Evolutionary conservation across 768 basidiomycete genomes (phyloP).

Genomic region (Peribolospora baueri): DNA sequence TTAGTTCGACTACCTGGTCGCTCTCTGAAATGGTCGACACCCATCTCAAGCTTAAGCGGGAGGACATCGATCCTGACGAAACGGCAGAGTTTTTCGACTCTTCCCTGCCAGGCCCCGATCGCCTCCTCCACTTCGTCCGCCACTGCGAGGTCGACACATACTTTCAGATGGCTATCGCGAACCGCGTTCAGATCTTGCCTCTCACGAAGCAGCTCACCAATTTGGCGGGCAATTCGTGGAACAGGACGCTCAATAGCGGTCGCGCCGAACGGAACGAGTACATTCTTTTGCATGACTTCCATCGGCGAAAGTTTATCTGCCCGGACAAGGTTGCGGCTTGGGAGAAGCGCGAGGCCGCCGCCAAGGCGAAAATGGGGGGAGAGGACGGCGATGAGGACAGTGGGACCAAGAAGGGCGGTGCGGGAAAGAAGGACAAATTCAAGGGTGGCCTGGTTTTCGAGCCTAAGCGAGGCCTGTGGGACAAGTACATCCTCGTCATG

Average conservation of each 20-base stretch:
- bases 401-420: constrained; percentile 3
- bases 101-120: constrained; percentile 45
- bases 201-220: constrained; percentile 82
- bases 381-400: constrained; percentile 1
- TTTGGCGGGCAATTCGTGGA: constrained; percentile 94
- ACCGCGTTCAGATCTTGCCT: constrained; percentile 79
- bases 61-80: constrained; percentile 91
- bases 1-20: constrained; percentile 92
- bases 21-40: constrained; percentile 88
- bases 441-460: constrained; percentile 96
- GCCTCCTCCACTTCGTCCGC: constrained; percentile 61
- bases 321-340: constrained; percentile 59
- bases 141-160: constrained; percentile 92
- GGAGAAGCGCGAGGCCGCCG: constrained; percentile 37
- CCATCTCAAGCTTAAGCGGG: constrained; percentile 57
- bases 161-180: constrained; percentile 87
- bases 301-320: constrained; percentile 79
- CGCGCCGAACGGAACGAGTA: constrained; percentile 98
- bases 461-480: constrained; percentile 86
- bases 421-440: constrained; percentile 56
- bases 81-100: constrained; percentile 69
- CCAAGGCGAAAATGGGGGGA: constrained; percentile 31
- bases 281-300: constrained; percentile 94
- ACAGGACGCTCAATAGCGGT: constrained; percentile 86
- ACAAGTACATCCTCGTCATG: constrained; percentile 94